Evolutionary conservation across 495 filamentous ascomycete species (phyloP).

Genomic region (Neurospora sp.): DNA sequence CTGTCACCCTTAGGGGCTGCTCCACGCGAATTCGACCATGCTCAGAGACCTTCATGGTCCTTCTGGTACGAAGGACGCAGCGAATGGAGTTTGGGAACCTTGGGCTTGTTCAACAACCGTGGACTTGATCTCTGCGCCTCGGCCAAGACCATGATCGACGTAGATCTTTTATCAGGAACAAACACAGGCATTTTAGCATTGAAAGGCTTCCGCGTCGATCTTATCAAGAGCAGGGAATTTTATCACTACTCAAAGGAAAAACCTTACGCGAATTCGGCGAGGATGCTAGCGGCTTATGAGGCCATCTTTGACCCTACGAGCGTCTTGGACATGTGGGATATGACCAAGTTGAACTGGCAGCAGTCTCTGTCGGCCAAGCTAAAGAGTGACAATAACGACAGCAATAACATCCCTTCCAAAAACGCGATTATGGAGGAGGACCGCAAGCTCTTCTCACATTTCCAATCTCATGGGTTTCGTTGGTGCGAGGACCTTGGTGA

Average conservation of each 20-base stretch:
- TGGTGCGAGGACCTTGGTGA: too few relatives aligned
- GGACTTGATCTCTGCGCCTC: not conserved
- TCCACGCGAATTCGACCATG: not conserved
- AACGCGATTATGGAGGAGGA: not conserved
- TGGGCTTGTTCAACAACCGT: not conserved
- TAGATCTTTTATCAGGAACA: not conserved
- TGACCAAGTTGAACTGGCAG: not conserved
- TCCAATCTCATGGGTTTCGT: too few relatives aligned
- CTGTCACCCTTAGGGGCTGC: not conserved
- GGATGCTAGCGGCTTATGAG: not conserved
- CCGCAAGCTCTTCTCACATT: not conserved
- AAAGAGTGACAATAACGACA: not conserved
- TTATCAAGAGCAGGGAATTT: not conserved
- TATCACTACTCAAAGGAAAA: not conserved
- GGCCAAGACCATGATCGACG: not conserved
- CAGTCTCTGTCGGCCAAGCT: not conserved
- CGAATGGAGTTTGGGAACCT: not conserved
- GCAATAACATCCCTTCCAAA: not conserved
- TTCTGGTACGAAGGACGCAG: not conserved
- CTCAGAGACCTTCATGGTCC: not conserved
- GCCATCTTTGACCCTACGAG: not conserved
- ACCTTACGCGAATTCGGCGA: not conserved
- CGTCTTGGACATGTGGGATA: not conserved
- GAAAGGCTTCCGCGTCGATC: not conserved
- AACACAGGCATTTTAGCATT: not conserved